Evolutionary conservation across 106 monocot species (phyloP), one percentile per base, ranked within the genome.

Genomic region (Dendrobium chrysotoxum): DNA sequence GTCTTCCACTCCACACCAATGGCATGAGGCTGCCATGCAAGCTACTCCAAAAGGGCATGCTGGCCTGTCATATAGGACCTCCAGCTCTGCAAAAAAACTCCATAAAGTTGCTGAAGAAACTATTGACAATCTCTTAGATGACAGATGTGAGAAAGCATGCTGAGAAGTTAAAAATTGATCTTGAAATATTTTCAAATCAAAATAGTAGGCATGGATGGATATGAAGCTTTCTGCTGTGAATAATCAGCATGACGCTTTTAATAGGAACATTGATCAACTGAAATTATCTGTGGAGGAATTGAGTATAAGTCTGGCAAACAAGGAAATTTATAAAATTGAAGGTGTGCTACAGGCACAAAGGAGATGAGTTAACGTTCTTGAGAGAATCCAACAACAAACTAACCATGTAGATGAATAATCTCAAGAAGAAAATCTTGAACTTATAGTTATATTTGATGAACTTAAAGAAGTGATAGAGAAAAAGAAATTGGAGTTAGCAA

Each of bases 91-190:
- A 30, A 93, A 91, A 83, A 95, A 89, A 50, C 82, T 91, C 30
- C 92, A 95, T 79, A 95, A 99, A 87, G 89, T 89, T 79, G 92
- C 95, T 76, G 94, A 99, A 84, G 95, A 95, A 75, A 93, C 92
- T 45, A 91, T 99, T 28, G 95, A 95, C 20, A 95, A 99, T 66
- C 91, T 95, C 23, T 86, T 87, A 41, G 95, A 91, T 85, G 95
- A 99, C 91, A 92, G 61, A 91, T 99, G 93, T 99, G 98, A 95
- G 92, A 99, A 82, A 85, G 77, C 91, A 92, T 86, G 85, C 95
- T 71, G 88, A 84, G 25, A 91, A 95, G 79, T 84, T 93, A 41
- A 95, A 92, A 79, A 47, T 80, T 84, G 95, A 95, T 40, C 79
- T 95, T 79, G 92, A 95, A 61, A 81, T 79, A 35, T 77, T 93